Percentiles rank a stretch among this genome's conserved stretches.
These are phyloP conservation scores for Claviceps pusilla DNA, from an alignment of 2,329 filamentous ascomycete genomes.

Conservation along the genomic window DNA sequence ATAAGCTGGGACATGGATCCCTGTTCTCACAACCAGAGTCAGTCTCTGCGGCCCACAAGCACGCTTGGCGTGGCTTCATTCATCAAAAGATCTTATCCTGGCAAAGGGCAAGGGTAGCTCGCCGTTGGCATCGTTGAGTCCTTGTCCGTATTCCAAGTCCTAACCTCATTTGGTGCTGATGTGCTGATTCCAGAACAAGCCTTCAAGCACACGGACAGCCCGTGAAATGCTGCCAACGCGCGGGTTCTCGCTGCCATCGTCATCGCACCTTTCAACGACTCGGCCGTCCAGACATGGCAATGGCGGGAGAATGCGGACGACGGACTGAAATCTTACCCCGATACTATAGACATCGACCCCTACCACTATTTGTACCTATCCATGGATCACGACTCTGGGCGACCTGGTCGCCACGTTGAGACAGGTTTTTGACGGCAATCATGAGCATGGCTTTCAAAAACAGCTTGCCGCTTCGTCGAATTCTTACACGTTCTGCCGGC, in stretches of 20 bases:
- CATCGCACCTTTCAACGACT: neutral
- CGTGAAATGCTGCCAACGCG: neutral
- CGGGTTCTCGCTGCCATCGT: neutral
- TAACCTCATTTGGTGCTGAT: neutral
- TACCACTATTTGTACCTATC: neutral
- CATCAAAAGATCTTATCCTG: neutral
- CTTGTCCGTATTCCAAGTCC: too few species aligned
- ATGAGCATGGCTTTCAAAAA: neutral
- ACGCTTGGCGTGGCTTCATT: slow-evolving; percentile 1
- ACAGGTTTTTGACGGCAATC: neutral
- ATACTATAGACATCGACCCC: too few species aligned
- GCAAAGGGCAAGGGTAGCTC: neutral
- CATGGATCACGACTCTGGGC: neutral
- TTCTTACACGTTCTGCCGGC: neutral
- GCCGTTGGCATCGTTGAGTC: neutral
- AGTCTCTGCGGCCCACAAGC: neutral
- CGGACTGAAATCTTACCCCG: neutral
- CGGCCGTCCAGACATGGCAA: neutral
- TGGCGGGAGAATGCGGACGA: neutral
- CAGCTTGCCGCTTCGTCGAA: neutral
- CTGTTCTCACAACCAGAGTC: neutral
- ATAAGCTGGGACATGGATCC: neutral
- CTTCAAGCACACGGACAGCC: neutral
- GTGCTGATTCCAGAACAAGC: neutral
- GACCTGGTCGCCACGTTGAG: neutral